Percentiles rank a stretch among this genome's conserved stretches.
phyloP scores from a whole-genome alignment of 73 alveolate genomes.

The Tetrahymena malaccensis region DNA sequence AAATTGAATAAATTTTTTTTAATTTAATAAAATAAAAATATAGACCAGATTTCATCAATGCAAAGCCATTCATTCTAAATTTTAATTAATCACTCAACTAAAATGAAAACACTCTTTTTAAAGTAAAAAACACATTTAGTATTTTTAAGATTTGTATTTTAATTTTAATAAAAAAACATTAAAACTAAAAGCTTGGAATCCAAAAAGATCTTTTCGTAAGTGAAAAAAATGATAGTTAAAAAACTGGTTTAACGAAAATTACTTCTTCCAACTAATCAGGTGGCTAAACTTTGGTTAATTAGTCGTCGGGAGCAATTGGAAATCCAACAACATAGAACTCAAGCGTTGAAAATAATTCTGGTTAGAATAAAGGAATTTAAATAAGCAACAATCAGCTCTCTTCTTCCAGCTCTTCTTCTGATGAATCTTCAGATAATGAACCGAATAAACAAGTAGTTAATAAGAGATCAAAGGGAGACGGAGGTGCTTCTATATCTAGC shows the following conservation, averaged over 20 bases:
- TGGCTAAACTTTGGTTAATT: not conserved
- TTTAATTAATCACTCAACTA: not conserved
- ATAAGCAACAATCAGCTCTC: not conserved
- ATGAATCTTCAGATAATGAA: not conserved
- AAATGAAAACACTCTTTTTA: not conserved
- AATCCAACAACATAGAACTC: not conserved
- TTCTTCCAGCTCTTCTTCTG: not conserved
- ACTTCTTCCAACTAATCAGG: not conserved
- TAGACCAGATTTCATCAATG: not conserved
- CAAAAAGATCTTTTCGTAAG: not conserved
- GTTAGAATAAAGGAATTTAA: not conserved
- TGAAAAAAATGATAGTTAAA: not conserved
- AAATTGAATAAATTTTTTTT: not conserved
- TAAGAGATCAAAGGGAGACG: not conserved
- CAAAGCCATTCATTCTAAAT: not conserved
- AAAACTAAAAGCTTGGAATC: not conserved
- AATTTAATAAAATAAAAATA: not conserved
- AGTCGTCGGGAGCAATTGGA: not conserved
- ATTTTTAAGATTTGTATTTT: too few relatives aligned
- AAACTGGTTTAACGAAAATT: not conserved
- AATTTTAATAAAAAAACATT: too few relatives aligned
- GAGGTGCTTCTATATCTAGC: not conserved
- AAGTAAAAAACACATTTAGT: not conserved
- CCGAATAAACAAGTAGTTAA: not conserved
- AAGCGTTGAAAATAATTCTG: not conserved